phyloP scores from a whole-genome alignment of 2,329 filamentous ascomycete genomes.

The Fusarium sp. region DNA sequence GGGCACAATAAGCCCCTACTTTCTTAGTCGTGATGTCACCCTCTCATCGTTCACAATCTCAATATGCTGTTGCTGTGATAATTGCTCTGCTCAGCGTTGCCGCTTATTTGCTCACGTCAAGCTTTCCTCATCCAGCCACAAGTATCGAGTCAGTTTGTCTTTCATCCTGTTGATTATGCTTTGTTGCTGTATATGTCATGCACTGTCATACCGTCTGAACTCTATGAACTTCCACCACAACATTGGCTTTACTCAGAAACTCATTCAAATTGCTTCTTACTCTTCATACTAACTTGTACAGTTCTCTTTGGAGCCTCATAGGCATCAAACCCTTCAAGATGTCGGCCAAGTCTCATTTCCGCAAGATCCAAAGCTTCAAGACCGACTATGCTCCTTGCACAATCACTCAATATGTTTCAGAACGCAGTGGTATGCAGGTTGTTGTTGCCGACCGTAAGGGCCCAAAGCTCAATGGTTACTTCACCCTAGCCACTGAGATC shows the following conservation, averaged over 20 bases:
- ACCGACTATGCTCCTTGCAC: slow-evolving; percentile 89
- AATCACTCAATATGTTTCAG: slow-evolving; percentile 96
- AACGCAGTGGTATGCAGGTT: slow-evolving; percentile 92
- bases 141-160: slow-evolving; percentile 27
- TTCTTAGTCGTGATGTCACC: slow-evolving; percentile 26
- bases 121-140: neutral
- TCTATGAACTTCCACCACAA: neutral
- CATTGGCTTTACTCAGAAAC: neutral
- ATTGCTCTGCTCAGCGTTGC: slow-evolving; percentile 41
- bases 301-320: slow-evolving; percentile 36
- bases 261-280: neutral
- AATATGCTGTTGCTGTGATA: slow-evolving; percentile 32
- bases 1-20: slow-evolving; percentile 7
- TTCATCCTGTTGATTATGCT: neutral
- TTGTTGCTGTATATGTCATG: neutral
- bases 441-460: slow-evolving; percentile 92
- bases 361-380: slow-evolving; percentile 84
- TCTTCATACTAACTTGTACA: slow-evolving; percentile 32
- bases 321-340: slow-evolving; percentile 54
- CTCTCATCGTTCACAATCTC: neutral
- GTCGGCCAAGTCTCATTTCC: slow-evolving; percentile 74
- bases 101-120: slow-evolving; percentile 15
- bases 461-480: slow-evolving; percentile 95
- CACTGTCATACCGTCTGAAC: neutral
- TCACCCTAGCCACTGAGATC: slow-evolving; percentile 95